Evolutionary conservation across 2,329 filamentous ascomycete species (phyloP), one percentile per base, ranked within the genome.

Genomic region (Colletotrichum agaves): DNA sequence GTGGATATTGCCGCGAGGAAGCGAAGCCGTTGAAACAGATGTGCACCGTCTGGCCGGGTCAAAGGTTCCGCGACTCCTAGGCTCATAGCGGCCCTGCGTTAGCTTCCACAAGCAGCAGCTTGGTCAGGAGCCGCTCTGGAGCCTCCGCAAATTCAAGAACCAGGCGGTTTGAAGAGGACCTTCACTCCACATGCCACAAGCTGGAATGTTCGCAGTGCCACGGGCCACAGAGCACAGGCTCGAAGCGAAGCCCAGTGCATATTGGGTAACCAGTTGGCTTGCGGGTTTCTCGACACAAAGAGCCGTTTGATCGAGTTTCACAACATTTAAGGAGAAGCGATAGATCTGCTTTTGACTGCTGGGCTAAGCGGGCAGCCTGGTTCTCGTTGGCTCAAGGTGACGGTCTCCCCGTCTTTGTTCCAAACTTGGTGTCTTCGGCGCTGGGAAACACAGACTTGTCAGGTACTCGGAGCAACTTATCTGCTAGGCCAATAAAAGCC

Each of bases 31-130:
- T 59, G 46, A 64, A 64, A 67, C 37, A 59, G 53, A 41, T 35
- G 53, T 21, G 64, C 64, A 57, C 60, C 64, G 61, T 63, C 61
- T 64, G 61, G 64, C 39, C 61, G 64, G 61, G 49, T 59, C 61
- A 35, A 49, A 47, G 58, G 37, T 64, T 53, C 39, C 53, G 46
- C 23, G 19, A 55, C 59, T 67, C 60, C 61, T 63, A 43, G 41
- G 39, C 15, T 63, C 17, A 11, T n/a, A 17, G 33, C 31, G 50
- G 59, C 59, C 59, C 63, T 63, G 52, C 44, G 50, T 67, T 58
- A 58, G 63, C 63, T 52, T 13, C 52, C 59, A 67, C 17, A 23
- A 39, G 19, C 63, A 46, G 35, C 35, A 35, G 44, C 53, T 46
- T 63, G 46, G 19, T 52, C 64, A 47, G 50, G 39, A 58, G 53